phyloP scores from a whole-genome alignment of 1,139 yeast genomes.

The Hanseniaspora gamundiae region DNA sequence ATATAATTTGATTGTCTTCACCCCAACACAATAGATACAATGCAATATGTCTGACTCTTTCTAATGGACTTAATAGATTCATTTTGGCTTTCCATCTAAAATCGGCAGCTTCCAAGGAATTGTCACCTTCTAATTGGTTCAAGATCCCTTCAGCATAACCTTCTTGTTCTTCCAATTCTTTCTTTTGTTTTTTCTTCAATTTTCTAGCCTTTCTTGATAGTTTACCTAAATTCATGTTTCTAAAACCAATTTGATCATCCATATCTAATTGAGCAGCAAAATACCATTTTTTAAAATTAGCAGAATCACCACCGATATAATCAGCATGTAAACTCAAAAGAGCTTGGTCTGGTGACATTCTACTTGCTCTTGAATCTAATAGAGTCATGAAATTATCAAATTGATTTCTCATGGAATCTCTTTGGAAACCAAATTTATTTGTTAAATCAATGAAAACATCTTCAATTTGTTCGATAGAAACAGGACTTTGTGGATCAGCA shows the following conservation, averaged over 20 bases:
- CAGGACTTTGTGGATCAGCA: slow-evolving; percentile 78
- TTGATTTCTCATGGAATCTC: slow-evolving; percentile 95
- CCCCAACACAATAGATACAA: slow-evolving; percentile 92
- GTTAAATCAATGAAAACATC: slow-evolving; percentile 84
- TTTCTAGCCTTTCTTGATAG: slow-evolving; percentile 41
- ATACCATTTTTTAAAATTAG: slow-evolving; percentile 92
- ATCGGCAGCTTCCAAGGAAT: slow-evolving; percentile 69
- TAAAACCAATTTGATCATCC: slow-evolving; percentile 70
- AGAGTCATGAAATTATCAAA: slow-evolving; percentile 90
- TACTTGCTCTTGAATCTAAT: slow-evolving; percentile 87
- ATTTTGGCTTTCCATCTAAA: slow-evolving; percentile 73
- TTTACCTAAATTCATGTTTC: slow-evolving; percentile 71
- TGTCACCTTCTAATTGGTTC: slow-evolving; percentile 80
- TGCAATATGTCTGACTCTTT: slow-evolving; percentile 83
- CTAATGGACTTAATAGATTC: slow-evolving; percentile 57
- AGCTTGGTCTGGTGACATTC: slow-evolving; percentile 96
- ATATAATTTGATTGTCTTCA: slow-evolving; percentile 95
- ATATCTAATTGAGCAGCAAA: slow-evolving; percentile 85
- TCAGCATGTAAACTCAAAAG: slow-evolving; percentile 88
- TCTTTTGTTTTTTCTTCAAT: slow-evolving; percentile 49
- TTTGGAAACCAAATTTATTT: slow-evolving; percentile 91
- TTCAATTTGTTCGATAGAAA: slow-evolving; percentile 78
- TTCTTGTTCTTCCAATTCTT: slow-evolving; percentile 43
- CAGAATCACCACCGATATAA: slow-evolving; percentile 88
- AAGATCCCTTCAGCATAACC: slow-evolving; percentile 31